These are phyloP conservation scores for Boletellus ananiceps DNA, from an alignment of 768 basidiomycete species.

Conservation along the genomic window DNA sequence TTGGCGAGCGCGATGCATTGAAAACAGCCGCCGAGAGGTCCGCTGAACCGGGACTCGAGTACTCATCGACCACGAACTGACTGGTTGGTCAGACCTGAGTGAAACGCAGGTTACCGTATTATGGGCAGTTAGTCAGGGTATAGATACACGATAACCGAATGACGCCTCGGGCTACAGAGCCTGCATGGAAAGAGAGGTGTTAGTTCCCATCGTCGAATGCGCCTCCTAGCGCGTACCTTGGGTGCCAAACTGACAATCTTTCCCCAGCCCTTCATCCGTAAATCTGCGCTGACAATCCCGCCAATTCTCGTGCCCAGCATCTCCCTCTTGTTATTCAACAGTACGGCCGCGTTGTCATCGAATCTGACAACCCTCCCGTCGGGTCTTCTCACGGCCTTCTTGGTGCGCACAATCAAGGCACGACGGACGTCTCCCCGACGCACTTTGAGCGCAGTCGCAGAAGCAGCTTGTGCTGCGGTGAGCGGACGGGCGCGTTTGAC, in stretches of 20 bases:
- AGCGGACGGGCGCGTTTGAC: constrained; percentile 88
- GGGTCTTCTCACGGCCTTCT: constrained; percentile 76
- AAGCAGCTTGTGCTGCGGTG: constrained; percentile 57
- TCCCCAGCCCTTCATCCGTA: constrained; percentile 90
- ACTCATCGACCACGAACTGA: too few relatives aligned
- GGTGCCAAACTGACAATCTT: constrained; percentile 92
- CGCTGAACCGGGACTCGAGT: too few relatives aligned
- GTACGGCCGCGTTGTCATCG: constrained; percentile 94
- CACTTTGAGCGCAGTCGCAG: constrained; percentile 83
- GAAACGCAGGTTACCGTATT: neutral
- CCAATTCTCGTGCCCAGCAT: constrained; percentile 94
- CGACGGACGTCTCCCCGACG: constrained; percentile 91
- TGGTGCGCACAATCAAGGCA: constrained; percentile 92
- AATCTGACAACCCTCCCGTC: constrained; percentile 88
- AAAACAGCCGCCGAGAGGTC: too few relatives aligned
- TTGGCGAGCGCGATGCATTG: too few relatives aligned
- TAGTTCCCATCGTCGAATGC: neutral
- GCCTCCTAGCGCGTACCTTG: constrained; percentile 47
- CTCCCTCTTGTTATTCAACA: constrained; percentile 93
- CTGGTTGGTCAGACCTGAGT: neutral
- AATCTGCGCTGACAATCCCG: constrained; percentile 87
- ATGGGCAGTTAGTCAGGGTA: constrained; percentile 6
- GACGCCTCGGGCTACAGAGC: constrained; percentile 11
- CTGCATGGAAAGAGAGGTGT: constrained; percentile 3
- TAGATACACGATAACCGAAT: constrained; percentile 4